Evolutionary conservation across 164 flowering plant genomes (phyloP), one percentile per base, ranked within the genome.

Genomic region (Cinnamomum micranthum): DNA sequence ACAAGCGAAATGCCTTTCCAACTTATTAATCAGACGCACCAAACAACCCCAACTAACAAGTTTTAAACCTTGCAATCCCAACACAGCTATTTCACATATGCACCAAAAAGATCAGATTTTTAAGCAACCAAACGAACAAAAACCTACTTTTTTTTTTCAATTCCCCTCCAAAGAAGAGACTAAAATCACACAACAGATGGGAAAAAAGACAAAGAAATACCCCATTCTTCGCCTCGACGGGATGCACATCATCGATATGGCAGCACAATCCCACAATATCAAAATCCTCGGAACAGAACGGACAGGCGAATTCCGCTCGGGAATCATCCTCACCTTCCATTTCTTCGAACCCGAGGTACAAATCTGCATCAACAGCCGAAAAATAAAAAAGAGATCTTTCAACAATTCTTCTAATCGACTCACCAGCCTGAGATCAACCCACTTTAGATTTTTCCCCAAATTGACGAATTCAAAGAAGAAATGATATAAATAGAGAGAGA

Each of bases 231-330:
- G 91, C 87, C 79, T 90, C 97, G 50, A 82, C 70, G 27, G 93
- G 92, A 81, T 93, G 98, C 78, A 89, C 95, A 13, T 93, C 98
- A 75, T 93, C 98, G 51, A 93, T 92, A 81, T 93, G 98, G 74
- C 91, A 89, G 78, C 97, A 93, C 71, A 93, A 79, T 31, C 92
- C 95, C 22, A 91, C 87, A 14, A 93, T 87, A 81, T 93, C 98
- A 35, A 89, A 90, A 76, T 89, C 87, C 35, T 90, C 97, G 0
- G 90, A 77, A 75, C 98, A 93, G 65, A 89, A 91, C 6, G 97
- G 97, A 85, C 98, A 93, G 7, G 89, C 84, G 76, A 83, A 89
- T 77, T 92, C 97, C 78, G 86, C 91, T 73, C 90, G 82, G 73
- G 82, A 68, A 68, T 90, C 98, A 68, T 93, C 98, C 28, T 93